These are phyloP conservation scores for Gonapodya prolifera DNA, from an alignment of 192 early-diverging fungal species.

Conservation along the genomic window DNA sequence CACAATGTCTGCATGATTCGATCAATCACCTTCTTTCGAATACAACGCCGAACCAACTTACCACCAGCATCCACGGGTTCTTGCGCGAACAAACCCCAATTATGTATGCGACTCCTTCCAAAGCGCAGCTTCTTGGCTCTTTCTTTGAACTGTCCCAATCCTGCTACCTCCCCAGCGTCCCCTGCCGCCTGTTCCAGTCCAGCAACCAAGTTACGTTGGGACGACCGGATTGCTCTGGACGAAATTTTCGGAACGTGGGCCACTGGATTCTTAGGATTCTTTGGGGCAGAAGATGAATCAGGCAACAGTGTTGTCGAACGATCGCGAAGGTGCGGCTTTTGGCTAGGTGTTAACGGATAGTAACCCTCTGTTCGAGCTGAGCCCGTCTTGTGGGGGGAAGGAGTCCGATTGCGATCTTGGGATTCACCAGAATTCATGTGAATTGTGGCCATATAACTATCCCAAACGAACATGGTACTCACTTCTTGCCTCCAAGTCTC, in stretches of 20 bases:
- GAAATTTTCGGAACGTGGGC: background rate
- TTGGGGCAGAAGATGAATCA: background rate
- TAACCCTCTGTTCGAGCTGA: constrained; percentile 75
- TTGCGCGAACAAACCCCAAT: constrained; percentile 95
- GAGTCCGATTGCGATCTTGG: background rate
- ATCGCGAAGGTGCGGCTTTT: constrained; percentile 56
- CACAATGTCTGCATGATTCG: background rate
- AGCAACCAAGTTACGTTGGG: background rate
- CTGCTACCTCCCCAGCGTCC: constrained; percentile 47
- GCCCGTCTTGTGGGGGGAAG: constrained; percentile 41
- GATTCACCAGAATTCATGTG: background rate
- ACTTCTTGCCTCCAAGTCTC: background rate
- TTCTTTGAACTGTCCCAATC: constrained; percentile 86
- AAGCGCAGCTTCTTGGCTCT: constrained; percentile 85
- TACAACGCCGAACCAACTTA: background rate
- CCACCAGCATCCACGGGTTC: constrained; percentile 74
- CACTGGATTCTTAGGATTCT: background rate
- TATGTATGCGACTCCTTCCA: constrained; percentile 88
- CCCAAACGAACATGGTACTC: background rate
- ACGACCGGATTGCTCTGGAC: background rate
- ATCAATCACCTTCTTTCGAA: background rate
- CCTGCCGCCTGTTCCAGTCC: constrained; percentile 2
- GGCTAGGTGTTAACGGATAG: constrained; percentile 47
- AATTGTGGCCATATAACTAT: background rate
- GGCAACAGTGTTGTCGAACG: background rate